Evolutionary conservation across 139 green algal species (phyloP).

Genomic region (Tetraselmis chui): DNA sequence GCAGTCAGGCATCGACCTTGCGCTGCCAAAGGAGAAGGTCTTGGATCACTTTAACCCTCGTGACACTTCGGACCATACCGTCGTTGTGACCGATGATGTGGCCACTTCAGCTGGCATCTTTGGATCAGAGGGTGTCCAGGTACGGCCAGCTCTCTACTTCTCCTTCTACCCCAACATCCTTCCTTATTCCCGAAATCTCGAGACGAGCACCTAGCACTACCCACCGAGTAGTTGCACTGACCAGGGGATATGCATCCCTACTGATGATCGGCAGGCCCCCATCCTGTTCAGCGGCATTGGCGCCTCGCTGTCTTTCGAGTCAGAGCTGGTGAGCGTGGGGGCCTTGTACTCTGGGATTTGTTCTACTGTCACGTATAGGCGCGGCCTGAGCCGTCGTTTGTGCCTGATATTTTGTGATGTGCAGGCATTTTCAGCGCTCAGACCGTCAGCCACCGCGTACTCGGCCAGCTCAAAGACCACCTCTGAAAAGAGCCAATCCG

Average conservation of each 20-base stretch:
- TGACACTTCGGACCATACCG: neutral
- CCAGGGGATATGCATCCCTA: too few relatives aligned
- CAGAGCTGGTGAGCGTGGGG: conserved; percentile 45
- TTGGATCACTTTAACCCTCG: conserved; percentile 36
- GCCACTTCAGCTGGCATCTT: neutral
- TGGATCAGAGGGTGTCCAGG: neutral
- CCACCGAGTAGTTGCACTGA: too few relatives aligned
- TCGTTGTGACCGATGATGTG: neutral
- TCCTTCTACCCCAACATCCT: too few relatives aligned
- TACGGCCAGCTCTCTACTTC: neutral
- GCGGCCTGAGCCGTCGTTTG: too few relatives aligned
- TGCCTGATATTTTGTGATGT: too few relatives aligned
- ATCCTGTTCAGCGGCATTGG: conserved; percentile 61
- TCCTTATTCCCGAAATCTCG: too few relatives aligned
- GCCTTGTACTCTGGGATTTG: neutral
- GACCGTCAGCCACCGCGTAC: conserved; percentile 36
- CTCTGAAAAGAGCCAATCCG: conserved; percentile 8
- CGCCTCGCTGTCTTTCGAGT: conserved; percentile 41
- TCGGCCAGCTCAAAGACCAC: neutral
- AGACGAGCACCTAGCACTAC: too few relatives aligned
- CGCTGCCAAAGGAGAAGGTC: conserved; percentile 13
- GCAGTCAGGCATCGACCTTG: conserved; percentile 70
- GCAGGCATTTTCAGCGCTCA: conserved; percentile 15
- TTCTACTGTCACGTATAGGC: too few relatives aligned
- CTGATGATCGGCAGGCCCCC: conserved; percentile 33